Percentiles rank a stretch among this genome's conserved stretches.
phyloP scores from a whole-genome alignment of 345 rosid species.

The Zanthoxylum bungeanum region DNA sequence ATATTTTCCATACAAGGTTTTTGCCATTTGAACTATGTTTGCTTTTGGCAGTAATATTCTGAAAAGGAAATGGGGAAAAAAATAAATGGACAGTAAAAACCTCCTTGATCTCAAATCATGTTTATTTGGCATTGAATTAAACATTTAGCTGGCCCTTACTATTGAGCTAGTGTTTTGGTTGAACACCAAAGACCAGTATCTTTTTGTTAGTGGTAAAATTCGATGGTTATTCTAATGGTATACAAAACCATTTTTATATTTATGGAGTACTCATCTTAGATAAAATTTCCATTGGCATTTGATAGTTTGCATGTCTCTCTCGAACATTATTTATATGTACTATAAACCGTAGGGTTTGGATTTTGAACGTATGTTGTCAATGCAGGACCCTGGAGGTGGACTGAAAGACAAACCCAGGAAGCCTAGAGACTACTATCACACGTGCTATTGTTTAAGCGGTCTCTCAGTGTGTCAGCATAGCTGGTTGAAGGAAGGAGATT shows the following conservation, averaged over 20 bases:
- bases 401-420: constrained; percentile 88
- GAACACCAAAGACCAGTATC: background rate
- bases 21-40: background rate
- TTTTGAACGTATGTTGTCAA: background rate
- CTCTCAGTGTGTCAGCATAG: constrained; percentile 71
- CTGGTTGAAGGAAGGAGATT: constrained; percentile 48
- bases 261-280: background rate
- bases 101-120: background rate
- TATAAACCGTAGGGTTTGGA: background rate
- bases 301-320: background rate
- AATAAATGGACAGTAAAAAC: background rate
- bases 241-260: background rate
- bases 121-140: background rate
- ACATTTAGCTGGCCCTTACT: background rate
- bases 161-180: background rate
- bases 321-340: background rate
- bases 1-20: background rate
- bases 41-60: background rate
- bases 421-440: constrained; percentile 73
- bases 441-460: constrained; percentile 94
- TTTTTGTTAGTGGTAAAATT: background rate
- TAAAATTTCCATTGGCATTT: background rate
- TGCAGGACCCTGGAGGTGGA: constrained; percentile 72
- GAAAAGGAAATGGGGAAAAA: background rate
- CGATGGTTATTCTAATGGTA: background rate